Percentiles rank a stretch among this genome's conserved stretches.
Conservation (phyloP, 805 yeast genomes). For the Candida orba region DNA sequence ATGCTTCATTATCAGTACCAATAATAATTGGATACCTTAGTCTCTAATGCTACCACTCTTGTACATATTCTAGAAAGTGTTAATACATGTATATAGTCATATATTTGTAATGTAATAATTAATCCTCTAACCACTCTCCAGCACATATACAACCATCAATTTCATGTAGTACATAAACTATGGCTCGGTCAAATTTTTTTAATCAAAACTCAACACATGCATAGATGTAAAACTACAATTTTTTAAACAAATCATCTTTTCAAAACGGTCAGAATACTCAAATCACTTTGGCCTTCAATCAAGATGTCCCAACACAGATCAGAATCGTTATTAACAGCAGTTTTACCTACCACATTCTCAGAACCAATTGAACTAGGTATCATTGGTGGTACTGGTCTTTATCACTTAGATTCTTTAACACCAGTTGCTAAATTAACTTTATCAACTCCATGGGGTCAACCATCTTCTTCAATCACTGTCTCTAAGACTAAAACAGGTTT, state of each 20-base stretch:
- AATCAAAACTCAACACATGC: neutral
- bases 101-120: no score
- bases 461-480: conserved; percentile 89
- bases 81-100: no score
- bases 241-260: neutral
- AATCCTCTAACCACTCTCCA: no score
- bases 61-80: no score
- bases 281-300: conserved; percentile 2
- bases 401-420: conserved; percentile 70
- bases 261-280: conserved; percentile 6
- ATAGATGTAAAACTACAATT: neutral
- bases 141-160: no score
- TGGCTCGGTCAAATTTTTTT: no score
- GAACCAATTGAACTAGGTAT: conserved; percentile 77
- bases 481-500: conserved; percentile 71
- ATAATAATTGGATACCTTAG: no score
- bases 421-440: conserved; percentile 81
- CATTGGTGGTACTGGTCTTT: conserved; percentile 98
- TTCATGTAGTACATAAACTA: no score
- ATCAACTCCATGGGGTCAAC: conserved; percentile 96
- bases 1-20: no score
- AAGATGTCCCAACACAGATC: conserved; percentile 24
- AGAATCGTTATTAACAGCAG: conserved; percentile 9
- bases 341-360: conserved; percentile 42
- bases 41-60: no score